Base-by-base conservation (phyloP, 805 yeast genomes). In the Wickerhamiella galacta region DNA sequence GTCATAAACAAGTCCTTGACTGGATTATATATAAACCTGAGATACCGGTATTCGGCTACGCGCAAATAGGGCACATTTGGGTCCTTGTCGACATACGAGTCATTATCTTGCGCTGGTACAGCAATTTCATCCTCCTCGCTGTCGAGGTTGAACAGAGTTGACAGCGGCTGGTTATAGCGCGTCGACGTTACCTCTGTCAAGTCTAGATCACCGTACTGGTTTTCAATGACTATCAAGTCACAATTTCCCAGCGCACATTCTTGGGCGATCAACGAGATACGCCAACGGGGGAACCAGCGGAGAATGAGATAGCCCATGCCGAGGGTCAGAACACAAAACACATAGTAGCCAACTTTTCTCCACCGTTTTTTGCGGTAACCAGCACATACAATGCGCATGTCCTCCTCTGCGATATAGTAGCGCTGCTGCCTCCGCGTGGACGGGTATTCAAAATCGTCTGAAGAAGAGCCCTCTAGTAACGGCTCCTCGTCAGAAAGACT, bases 381-480 rank as follows among this genome's bases (percentile, higher is more conserved):
- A 0, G 95, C 98, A 40, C 90, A 78, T 39, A 93, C 95, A 38
- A 90, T 69, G 9, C 87, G 87, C 47, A 90, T 60, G 58, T 90
- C 99, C 51, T 90, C 98, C 52, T 90, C 96, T 0, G 95, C 85
- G 39, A 90, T 68, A 53, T 87, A 90, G 53, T 79, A 82, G 36
- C 95, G 64, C 55, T 90, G 99, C 37, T 46, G 39, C 42, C 37
- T 26, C 37, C 60, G 33, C 42, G 46, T 34, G 37, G 56, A 30
- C 30, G 36, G 27, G 24, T 44, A 44, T 25, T 31, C 44, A 24
- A 34, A 39, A 21, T 36, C 38, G 11, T 21, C 27, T 6, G 16
- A 10, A 9, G 25, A 21, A 5, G 20, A 40, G 20, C 32, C 39
- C 19, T 28, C 45, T 16, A 40, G 33, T 28, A 44, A 25, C 3